phyloP scores from a whole-genome alignment of 2,329 filamentous ascomycete genomes.

The Trichophyton rubrum region DNA sequence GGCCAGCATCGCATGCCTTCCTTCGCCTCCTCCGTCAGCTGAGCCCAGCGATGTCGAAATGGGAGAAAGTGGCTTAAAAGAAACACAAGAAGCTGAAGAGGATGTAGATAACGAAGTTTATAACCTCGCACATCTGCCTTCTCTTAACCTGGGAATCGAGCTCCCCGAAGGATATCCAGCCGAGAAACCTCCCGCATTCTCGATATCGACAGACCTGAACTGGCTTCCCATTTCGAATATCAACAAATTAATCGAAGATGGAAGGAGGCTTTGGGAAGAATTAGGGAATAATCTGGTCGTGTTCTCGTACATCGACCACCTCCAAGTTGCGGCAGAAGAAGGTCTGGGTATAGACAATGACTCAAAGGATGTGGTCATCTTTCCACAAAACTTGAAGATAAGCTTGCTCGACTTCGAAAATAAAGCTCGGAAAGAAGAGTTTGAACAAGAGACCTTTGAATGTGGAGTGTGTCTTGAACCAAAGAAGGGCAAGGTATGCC shows the following conservation, averaged over 20 bases:
- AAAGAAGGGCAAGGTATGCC: slow-evolving; percentile 73
- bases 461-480: slow-evolving; percentile 85
- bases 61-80: neutral
- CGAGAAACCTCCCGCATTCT: slow-evolving; percentile 38
- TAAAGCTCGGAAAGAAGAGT: slow-evolving; percentile 58
- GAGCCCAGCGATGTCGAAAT: slow-evolving; percentile 4
- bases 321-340: slow-evolving; percentile 46
- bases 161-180: slow-evolving; percentile 47
- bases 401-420: slow-evolving; percentile 67
- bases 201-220: slow-evolving; percentile 36
- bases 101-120: slow-evolving; percentile 27
- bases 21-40: neutral
- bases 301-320: slow-evolving; percentile 47
- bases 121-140: slow-evolving; percentile 43
- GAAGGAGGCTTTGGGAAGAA: slow-evolving; percentile 46
- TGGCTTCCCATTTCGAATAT: slow-evolving; percentile 42
- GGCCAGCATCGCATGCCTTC: neutral
- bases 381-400: slow-evolving; percentile 46
- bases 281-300: slow-evolving; percentile 45
- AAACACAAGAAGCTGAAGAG: neutral
- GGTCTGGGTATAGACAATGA: slow-evolving; percentile 39
- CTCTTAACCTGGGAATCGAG: slow-evolving; percentile 40
- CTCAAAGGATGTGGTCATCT: slow-evolving; percentile 31
- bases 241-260: slow-evolving; percentile 36
- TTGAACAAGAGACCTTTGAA: slow-evolving; percentile 73